Evolutionary conservation across 768 basidiomycete species (phyloP), one percentile per base, ranked within the genome.

Genomic region (Dioszegia hungarica): DNA sequence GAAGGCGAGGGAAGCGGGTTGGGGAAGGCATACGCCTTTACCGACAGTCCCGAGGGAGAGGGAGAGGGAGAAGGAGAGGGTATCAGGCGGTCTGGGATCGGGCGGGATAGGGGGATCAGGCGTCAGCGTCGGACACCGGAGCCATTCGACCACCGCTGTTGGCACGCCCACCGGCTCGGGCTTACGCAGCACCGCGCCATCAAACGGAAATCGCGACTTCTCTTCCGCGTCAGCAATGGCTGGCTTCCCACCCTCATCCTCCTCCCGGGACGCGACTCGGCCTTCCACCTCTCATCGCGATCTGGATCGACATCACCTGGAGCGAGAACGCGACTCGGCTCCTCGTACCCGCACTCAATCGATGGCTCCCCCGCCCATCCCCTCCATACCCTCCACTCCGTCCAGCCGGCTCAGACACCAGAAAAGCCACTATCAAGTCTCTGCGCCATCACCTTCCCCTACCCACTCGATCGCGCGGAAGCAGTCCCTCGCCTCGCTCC

Each of bases 371-470:
- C 52, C 38, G 11, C 41, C 49, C 58, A 52, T 15, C 10, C 50
- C 44, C 17, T 43, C 47, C 6, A 62, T 63, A 29, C 59, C 69
- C 1, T 53, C 63, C 5, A 50, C 52, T 2, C 40, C 64, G 8
- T 60, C 59, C 9, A 59, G 72, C 33, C 22, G 60, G 19, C 56
- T 75, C 4, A 57, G 72, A n/a, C 71, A 73, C 48, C 74, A 75
- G 46, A 69, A 73, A 53, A 73, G 72, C 14, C 65, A 72, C 41
- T 67, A 62, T 27, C 66, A 71, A 22, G 38, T 73, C 6, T 19
- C 48, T 8, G 57, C 68, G 3, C 55, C 68, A 1, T 61, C 62
- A 1, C 70, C 71, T 1, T 57, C 59, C 14, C 46, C 52, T 31
- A 41, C 39, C 25, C 39, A 19, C 3, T 19, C 33, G 29, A 5